These are phyloP conservation scores for Ramularia endophylla DNA, from an alignment of 2,329 filamentous ascomycete genomes.

Conservation along the genomic window DNA sequence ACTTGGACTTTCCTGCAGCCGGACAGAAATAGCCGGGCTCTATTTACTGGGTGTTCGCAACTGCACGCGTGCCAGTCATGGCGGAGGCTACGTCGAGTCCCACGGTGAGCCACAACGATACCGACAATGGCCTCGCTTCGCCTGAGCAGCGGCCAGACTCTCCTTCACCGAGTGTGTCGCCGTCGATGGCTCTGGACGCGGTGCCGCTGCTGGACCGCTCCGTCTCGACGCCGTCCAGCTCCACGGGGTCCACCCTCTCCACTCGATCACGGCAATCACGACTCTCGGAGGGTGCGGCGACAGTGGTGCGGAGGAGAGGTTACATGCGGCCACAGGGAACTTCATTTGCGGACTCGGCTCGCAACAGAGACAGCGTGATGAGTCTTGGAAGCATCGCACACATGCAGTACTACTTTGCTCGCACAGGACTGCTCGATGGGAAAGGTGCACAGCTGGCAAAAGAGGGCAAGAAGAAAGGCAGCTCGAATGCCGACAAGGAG, in stretches of 20 bases:
- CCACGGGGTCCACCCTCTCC: conserved; percentile 45
- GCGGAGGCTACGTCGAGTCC: conserved; percentile 17
- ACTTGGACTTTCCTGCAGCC: no score
- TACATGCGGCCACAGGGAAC: conserved; percentile 85
- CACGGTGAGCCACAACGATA: conserved; percentile 16
- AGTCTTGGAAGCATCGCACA: conserved; percentile 95
- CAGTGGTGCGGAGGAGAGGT: conserved; percentile 57
- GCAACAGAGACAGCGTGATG: conserved; percentile 88
- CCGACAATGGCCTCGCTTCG: conserved; percentile 15
- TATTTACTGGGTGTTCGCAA: no score
- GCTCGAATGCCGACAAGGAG: conserved; percentile 21
- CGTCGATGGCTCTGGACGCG: conserved; percentile 57
- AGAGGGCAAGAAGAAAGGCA: conserved; percentile 46
- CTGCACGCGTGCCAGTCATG: conserved; percentile 8
- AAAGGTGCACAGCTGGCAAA: conserved; percentile 82
- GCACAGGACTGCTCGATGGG: conserved; percentile 86
- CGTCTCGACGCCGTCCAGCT: conserved; percentile 54
- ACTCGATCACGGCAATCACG: conserved; percentile 43
- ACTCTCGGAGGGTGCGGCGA: conserved; percentile 42
- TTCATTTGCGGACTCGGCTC: conserved; percentile 84
- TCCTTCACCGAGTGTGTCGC: conserved; percentile 59
- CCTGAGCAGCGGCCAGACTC: conserved; percentile 47
- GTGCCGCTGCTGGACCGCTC: conserved; percentile 55
- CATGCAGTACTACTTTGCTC: conserved; percentile 95
- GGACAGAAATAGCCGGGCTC: no score